A percentile compares a stretch with the other conserved stretches of the same genome.
Conservation (phyloP, 768 basidiomycete genomes). For the Gloeophyllum trabeum region DNA sequence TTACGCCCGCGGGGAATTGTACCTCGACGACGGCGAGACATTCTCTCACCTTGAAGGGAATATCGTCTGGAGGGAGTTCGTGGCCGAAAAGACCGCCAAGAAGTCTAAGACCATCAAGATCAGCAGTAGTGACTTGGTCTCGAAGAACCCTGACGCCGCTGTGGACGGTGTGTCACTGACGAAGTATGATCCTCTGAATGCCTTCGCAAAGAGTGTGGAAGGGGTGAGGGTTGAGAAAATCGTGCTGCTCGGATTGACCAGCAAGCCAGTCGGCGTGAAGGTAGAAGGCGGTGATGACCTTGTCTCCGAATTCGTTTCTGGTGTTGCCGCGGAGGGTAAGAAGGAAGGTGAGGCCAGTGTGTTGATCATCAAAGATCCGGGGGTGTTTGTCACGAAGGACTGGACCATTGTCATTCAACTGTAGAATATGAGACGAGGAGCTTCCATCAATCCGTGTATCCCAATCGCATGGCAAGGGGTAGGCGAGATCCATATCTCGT, state of each 20-base stretch:
- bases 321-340: slow-evolving; percentile 41
- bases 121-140: slow-evolving; percentile 42
- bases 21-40: slow-evolving; percentile 89
- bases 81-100: slow-evolving; percentile 37
- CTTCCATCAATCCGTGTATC: too few species aligned
- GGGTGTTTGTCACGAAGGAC: slow-evolving; percentile 40
- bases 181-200: slow-evolving; percentile 45
- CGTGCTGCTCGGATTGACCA: slow-evolving; percentile 61
- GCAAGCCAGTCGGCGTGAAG: slow-evolving; percentile 51
- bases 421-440: slow-evolving; percentile 7
- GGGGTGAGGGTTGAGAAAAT: slow-evolving; percentile 77
- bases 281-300: slow-evolving; percentile 37
- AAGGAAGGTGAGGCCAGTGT: slow-evolving; percentile 58
- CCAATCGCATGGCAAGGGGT: too few species aligned
- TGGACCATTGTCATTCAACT: slow-evolving; percentile 43
- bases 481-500: too few species aligned
- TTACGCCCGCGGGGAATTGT: slow-evolving; percentile 72
- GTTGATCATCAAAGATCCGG: slow-evolving; percentile 71
- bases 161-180: slow-evolving; percentile 39
- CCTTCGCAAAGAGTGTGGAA: slow-evolving; percentile 53
- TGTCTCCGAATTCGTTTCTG: slow-evolving; percentile 58
- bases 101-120: slow-evolving; percentile 33
- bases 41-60: slow-evolving; percentile 69
- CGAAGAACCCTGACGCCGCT: slow-evolving; percentile 28
- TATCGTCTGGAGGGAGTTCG: slow-evolving; percentile 75